Conservation (phyloP, 495 filamentous ascomycete species). For the Daldinia concentrica region DNA sequence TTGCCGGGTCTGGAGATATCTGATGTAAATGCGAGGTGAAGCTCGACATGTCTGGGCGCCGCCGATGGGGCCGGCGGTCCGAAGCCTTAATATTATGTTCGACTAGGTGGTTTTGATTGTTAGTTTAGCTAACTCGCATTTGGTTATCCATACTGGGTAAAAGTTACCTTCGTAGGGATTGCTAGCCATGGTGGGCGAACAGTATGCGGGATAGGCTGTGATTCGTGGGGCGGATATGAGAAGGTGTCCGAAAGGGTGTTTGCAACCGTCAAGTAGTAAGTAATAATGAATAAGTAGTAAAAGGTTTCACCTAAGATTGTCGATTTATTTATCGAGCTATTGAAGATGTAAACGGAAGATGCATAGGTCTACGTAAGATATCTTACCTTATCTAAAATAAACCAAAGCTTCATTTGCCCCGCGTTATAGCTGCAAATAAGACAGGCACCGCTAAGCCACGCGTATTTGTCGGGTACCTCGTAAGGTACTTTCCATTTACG, state of each 20-base stretch:
- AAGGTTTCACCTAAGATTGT: neutral
- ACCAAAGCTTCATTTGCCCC: constrained; percentile 21
- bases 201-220: neutral
- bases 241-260: constrained; percentile 2
- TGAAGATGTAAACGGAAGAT: constrained; percentile 10
- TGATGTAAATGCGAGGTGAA: constrained; percentile 83
- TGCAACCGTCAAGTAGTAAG: neutral
- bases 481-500: neutral
- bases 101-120: constrained; percentile 60
- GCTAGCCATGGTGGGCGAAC: constrained; percentile 51
- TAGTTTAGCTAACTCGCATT: neutral
- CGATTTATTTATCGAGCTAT: neutral
- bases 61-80: constrained; percentile 55
- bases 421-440: neutral
- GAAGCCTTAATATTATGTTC: constrained; percentile 77
- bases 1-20: constrained; percentile 56
- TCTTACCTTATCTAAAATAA: neutral
- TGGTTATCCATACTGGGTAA: constrained; percentile 20
- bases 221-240: neutral
- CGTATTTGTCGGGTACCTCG: constrained; percentile 9
- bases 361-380: constrained; percentile 28
- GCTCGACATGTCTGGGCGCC: constrained; percentile 84
- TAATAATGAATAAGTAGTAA: neutral
- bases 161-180: constrained; percentile 57
- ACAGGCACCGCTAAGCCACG: constrained; percentile 30